phyloP scores from a whole-genome alignment of 768 basidiomycete genomes.

The Mycena vulgaris region DNA sequence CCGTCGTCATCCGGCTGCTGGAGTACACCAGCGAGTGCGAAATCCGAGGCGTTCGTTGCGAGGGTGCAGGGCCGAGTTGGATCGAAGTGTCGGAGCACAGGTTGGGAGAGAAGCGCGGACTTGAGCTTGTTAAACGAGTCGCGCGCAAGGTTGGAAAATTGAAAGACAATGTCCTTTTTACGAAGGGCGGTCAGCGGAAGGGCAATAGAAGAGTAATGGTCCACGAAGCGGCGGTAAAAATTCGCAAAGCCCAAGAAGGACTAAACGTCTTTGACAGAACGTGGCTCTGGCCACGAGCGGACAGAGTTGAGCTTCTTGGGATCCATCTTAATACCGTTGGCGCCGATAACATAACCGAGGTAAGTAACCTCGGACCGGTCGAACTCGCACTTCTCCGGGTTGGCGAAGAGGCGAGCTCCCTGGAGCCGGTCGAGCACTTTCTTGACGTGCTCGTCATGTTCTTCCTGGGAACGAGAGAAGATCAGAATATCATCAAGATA shows the following conservation, averaged over 20 bases:
- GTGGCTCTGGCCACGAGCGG: slow-evolving; percentile 56
- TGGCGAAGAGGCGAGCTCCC: too few species aligned
- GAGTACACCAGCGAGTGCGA: too few species aligned
- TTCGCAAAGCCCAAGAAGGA: slow-evolving; percentile 56
- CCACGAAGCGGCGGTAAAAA: slow-evolving; percentile 57
- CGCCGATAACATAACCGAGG: too few species aligned
- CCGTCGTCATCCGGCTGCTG: too few species aligned
- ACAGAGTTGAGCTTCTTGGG: too few species aligned
- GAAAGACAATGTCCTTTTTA: slow-evolving; percentile 38
- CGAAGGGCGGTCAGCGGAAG: slow-evolving; percentile 49
- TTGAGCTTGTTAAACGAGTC: slow-evolving; percentile 38
- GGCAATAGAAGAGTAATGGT: slow-evolving; percentile 48
- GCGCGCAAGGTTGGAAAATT: slow-evolving; percentile 33
- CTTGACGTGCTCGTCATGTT: slow-evolving; percentile 53
- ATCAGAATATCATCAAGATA: too few species aligned
- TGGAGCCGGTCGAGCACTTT: too few species aligned
- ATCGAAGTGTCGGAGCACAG: slow-evolving; percentile 10
- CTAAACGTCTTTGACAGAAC: slow-evolving; percentile 50
- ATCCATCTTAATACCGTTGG: too few species aligned
- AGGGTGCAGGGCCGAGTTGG: slow-evolving; percentile 12
- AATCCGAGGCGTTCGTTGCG: slow-evolving; percentile 47
- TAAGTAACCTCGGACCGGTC: too few species aligned
- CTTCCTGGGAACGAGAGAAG: slow-evolving; percentile 50
- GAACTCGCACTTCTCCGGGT: too few species aligned
- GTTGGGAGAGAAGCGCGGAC: neutral